Evolutionary conservation across 1,284 basidiomycete genomes (phyloP).

Genomic region (Marasmius tenuissimus): DNA sequence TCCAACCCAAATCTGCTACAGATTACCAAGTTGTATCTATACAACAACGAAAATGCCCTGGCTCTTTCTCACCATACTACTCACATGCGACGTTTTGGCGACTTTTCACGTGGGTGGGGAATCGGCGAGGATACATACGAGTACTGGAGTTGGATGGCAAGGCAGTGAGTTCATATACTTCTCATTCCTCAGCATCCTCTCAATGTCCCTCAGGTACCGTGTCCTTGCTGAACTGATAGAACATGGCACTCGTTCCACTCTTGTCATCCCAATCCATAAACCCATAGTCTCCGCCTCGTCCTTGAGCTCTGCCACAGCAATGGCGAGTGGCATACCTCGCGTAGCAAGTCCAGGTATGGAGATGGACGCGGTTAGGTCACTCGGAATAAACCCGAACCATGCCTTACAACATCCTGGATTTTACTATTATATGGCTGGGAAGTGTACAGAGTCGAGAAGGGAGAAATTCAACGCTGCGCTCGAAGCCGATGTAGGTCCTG

Average conservation of each 20-base stretch:
- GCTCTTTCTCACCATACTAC: constrained; percentile 80
- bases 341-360: constrained; percentile 41
- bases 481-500: constrained; percentile 53
- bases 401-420: constrained; percentile 87
- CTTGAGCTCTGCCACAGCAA: constrained; percentile 17
- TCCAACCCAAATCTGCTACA: constrained; percentile 27
- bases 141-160: constrained; percentile 94
- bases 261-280: constrained; percentile 63
- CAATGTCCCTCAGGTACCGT: constrained; percentile 58
- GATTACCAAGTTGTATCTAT: constrained; percentile 88
- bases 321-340: constrained; percentile 24
- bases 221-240: constrained; percentile 88
- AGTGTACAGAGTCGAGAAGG: constrained; percentile 76
- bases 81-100: constrained; percentile 84
- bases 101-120: constrained; percentile 91
- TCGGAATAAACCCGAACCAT: constrained; percentile 68
- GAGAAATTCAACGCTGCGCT: constrained; percentile 63
- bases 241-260: constrained; percentile 68
- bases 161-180: constrained; percentile 65
- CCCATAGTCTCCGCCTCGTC: constrained; percentile 32
- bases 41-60: constrained; percentile 79
- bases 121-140: constrained; percentile 98
- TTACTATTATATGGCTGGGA: constrained; percentile 88
- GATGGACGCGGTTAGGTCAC: constrained; percentile 48
- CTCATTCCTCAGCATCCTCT: constrained; percentile 1